phyloP scores from a whole-genome alignment of 371 early-diverging fungal species.

The Saksenaea vasiformis region DNA sequence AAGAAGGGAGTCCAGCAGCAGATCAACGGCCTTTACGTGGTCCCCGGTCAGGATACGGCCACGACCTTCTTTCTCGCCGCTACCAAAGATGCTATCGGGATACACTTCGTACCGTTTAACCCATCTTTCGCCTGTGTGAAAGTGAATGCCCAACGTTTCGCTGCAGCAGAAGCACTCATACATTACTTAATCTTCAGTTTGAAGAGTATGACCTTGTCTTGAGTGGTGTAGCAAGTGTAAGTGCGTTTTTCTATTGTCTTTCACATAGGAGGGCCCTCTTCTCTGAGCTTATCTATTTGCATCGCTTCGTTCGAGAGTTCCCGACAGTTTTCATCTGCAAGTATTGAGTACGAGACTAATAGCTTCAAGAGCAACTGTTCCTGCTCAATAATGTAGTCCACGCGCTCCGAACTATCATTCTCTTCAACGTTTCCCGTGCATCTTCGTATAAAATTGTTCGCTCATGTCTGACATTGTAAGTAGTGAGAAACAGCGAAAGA shows the following conservation, averaged over 20 bases:
- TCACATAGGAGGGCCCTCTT: conserved; percentile 9
- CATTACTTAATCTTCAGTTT: conserved; percentile 18
- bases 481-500: too few relatives aligned
- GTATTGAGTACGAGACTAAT: too few relatives aligned
- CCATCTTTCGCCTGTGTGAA: too few relatives aligned
- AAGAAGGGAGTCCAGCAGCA: conserved; percentile 3
- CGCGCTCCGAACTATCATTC: too few relatives aligned
- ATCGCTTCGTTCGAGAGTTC: neutral
- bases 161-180: conserved; percentile 10
- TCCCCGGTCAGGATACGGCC: neutral
- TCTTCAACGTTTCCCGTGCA: too few relatives aligned
- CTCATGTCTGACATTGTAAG: too few relatives aligned
- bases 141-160: too few relatives aligned
- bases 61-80: neutral
- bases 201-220: conserved; percentile 15
- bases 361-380: too few relatives aligned
- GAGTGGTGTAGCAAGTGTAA: neutral
- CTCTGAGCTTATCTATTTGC: conserved; percentile 8
- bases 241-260: conserved; percentile 7
- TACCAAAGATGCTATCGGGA: neutral
- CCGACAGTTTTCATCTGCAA: too few relatives aligned
- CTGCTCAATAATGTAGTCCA: too few relatives aligned
- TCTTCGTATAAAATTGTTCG: too few relatives aligned
- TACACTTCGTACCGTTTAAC: neutral
- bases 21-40: neutral